A percentile compares a stretch with the other conserved stretches of the same genome.
Evolutionary conservation across 805 yeast genomes (phyloP).

Genomic region (Candida michaelii): DNA sequence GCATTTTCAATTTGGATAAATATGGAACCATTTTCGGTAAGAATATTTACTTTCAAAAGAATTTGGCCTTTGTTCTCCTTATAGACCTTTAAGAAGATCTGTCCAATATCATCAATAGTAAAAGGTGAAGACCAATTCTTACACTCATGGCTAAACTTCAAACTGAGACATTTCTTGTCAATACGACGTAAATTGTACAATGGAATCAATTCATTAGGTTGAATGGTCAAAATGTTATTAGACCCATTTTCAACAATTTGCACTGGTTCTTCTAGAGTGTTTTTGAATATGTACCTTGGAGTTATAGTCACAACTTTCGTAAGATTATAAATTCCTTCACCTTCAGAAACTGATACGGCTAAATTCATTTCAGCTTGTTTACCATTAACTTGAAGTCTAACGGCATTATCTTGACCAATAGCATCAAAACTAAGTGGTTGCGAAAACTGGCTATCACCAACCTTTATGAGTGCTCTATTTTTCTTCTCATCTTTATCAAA

Average conservation of each 20-base stretch:
- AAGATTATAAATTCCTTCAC: slow-evolving; percentile 76
- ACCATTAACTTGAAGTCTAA: slow-evolving; percentile 45
- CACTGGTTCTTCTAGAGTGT: slow-evolving; percentile 55
- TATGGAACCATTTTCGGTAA: slow-evolving; percentile 78
- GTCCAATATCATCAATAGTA: slow-evolving; percentile 79
- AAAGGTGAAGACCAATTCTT: slow-evolving; percentile 88
- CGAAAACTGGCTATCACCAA: slow-evolving; percentile 73
- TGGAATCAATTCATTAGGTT: slow-evolving; percentile 51
- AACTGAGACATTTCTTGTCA: slow-evolving; percentile 56
- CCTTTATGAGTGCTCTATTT: slow-evolving; percentile 63
- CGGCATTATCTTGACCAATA: slow-evolving; percentile 74
- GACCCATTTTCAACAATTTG: slow-evolving; percentile 70
- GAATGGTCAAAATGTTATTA: slow-evolving; percentile 46
- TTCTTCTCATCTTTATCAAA: slow-evolving; percentile 58
- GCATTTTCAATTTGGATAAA: slow-evolving; percentile 76
- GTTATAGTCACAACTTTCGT: slow-evolving; percentile 76
- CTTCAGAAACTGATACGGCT: slow-evolving; percentile 77
- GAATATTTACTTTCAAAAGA: slow-evolving; percentile 67
- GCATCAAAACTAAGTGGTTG: slow-evolving; percentile 81
- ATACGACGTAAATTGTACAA: slow-evolving; percentile 61
- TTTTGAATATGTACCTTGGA: slow-evolving; percentile 79
- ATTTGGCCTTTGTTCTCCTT: slow-evolving; percentile 66
- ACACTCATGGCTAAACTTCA: slow-evolving; percentile 57
- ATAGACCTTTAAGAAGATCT: slow-evolving; percentile 67
- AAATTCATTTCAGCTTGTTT: slow-evolving; percentile 63